Conservation (phyloP, 257 asterid genomes). For the Hygrophila difformis region DNA sequence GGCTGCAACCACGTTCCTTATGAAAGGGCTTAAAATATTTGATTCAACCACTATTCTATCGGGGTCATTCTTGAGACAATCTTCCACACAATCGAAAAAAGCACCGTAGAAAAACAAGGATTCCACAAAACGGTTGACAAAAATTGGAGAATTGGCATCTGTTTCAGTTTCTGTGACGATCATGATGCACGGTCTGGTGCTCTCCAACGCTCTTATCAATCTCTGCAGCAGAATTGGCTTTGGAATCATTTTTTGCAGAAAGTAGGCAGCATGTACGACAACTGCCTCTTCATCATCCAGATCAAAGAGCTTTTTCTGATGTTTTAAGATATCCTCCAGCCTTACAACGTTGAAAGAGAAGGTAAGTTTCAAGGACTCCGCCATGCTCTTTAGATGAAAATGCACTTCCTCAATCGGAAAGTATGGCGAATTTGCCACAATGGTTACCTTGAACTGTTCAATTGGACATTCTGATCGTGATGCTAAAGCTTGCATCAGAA, state of each 20-base stretch:
- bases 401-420: slow-evolving; percentile 29
- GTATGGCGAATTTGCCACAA: slow-evolving; percentile 23
- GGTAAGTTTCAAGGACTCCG: slow-evolving; percentile 14
- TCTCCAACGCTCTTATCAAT: slow-evolving; percentile 26
- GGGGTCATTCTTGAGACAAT: slow-evolving; percentile 28
- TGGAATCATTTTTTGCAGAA: slow-evolving; percentile 7
- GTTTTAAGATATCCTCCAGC: slow-evolving; percentile 5
- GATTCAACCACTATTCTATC: slow-evolving; percentile 24
- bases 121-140: slow-evolving; percentile 37
- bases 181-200: slow-evolving; percentile 26
- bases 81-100: slow-evolving; percentile 27
- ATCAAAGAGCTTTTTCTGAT: slow-evolving; percentile 1
- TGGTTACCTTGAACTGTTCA: slow-evolving; percentile 39
- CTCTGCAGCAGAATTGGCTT: slow-evolving; percentile 23
- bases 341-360: slow-evolving; percentile 11
- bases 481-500: slow-evolving; percentile 45
- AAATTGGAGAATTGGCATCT: slow-evolving; percentile 33
- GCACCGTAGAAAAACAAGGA: slow-evolving; percentile 34
- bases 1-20: slow-evolving; percentile 28
- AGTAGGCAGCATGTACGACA: slow-evolving; percentile 9
- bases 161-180: slow-evolving; percentile 33
- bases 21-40: slow-evolving; percentile 18
- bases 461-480: slow-evolving; percentile 18
- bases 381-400: slow-evolving; percentile 6
- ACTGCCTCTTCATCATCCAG: slow-evolving; percentile 14